These are phyloP conservation scores for Bruguiera parviflora DNA, from an alignment of 345 rosid genomes.

Conservation along the genomic window DNA sequence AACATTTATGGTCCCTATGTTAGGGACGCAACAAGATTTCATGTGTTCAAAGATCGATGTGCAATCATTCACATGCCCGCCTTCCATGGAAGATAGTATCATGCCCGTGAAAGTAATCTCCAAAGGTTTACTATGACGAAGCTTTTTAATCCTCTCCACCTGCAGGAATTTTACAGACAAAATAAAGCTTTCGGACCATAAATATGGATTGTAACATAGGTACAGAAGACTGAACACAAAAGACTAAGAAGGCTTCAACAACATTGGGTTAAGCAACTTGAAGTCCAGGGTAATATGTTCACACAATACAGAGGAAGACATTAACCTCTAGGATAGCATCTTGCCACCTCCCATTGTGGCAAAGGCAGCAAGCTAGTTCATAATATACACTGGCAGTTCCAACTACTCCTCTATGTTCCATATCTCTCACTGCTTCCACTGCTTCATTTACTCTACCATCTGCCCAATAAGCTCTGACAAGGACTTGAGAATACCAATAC, in stretches of 20 bases:
- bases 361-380: constrained; percentile 88
- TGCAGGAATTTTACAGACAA: constrained; percentile 24
- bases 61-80: constrained; percentile 75
- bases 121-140: constrained; percentile 56
- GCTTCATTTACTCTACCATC: constrained; percentile 78
- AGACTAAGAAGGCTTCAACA: neutral
- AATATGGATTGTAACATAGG: neutral
- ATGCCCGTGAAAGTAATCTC: constrained; percentile 85
- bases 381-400: constrained; percentile 81
- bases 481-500: constrained; percentile 49
- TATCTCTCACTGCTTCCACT: constrained; percentile 72
- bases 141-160: constrained; percentile 66
- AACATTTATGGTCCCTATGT: constrained; percentile 78
- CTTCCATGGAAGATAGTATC: constrained; percentile 65
- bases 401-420: constrained; percentile 86
- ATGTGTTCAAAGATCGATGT: constrained; percentile 59
- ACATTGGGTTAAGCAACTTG: neutral
- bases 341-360: constrained; percentile 71
- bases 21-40: constrained; percentile 66
- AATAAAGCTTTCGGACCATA: neutral
- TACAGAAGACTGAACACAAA: neutral
- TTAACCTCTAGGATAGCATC: constrained; percentile 79
- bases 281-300: neutral
- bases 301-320: constrained; percentile 9
- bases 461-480: constrained; percentile 77